These are phyloP conservation scores for Gossypium schwendimanii DNA, from an alignment of 441 rosid species.

Conservation along the genomic window DNA sequence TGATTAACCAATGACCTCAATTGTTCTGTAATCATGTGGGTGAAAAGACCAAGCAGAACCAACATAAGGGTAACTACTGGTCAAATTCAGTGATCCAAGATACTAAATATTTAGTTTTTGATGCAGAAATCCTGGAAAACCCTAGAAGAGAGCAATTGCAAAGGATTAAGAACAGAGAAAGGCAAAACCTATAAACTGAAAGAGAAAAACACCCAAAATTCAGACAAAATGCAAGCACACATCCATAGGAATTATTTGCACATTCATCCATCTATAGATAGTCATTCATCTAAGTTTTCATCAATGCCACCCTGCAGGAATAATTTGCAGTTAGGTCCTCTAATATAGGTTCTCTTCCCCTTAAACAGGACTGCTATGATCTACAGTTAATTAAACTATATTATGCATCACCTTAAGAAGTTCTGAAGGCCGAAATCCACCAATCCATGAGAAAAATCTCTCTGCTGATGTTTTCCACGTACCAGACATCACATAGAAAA, in stretches of 20 bases:
- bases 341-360: neutral
- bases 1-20: neutral
- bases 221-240: neutral
- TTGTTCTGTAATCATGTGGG: neutral
- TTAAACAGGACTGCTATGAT: neutral
- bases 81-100: neutral
- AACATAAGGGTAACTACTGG: neutral
- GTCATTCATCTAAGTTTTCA: neutral
- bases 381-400: conserved; percentile 2
- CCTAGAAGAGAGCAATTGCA: neutral
- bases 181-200: neutral
- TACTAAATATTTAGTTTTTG: neutral
- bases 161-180: neutral
- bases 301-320: neutral
- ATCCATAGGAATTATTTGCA: neutral
- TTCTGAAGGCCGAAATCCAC: conserved; percentile 64
- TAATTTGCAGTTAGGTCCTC: neutral
- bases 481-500: conserved; percentile 61
- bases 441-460: conserved; percentile 63
- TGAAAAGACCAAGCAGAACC: neutral
- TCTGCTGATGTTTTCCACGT: conserved; percentile 61
- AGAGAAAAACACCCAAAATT: neutral
- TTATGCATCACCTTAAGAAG: conserved; percentile 51
- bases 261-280: neutral
- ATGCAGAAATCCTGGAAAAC: neutral